A percentile compares a stretch with the other conserved stretches of the same genome.
phyloP scores from a whole-genome alignment of 2,329 filamentous ascomycete species.

The Trichophyton equinum region DNA sequence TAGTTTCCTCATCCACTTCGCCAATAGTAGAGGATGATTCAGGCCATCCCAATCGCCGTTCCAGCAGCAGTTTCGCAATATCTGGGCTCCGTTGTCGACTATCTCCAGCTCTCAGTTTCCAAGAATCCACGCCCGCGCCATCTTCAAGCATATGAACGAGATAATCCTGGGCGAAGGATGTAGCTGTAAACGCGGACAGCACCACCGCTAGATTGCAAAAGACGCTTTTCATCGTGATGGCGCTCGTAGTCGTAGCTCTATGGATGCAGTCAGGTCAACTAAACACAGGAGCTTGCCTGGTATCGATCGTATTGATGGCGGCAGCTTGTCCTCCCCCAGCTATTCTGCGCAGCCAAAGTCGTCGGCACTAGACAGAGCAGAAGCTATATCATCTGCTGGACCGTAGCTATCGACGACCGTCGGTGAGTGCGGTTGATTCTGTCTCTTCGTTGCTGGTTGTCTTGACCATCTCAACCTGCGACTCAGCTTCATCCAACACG shows the following conservation, averaged over 20 bases:
- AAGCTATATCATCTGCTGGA: background rate
- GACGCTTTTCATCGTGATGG: constrained; percentile 12
- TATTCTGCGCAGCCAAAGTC: background rate
- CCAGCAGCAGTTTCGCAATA: constrained; percentile 27
- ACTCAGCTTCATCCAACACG: too few relatives aligned
- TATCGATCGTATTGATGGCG: constrained; percentile 1
- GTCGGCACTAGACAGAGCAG: background rate
- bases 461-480: too few relatives aligned
- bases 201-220: constrained; percentile 10
- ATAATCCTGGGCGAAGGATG: constrained; percentile 17
- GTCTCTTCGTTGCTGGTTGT: too few relatives aligned
- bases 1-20: constrained; percentile 35
- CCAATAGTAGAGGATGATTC: constrained; percentile 32
- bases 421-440: too few relatives aligned
- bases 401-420: background rate
- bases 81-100: constrained; percentile 15
- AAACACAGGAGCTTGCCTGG: background rate
- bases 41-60: constrained; percentile 39
- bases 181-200: constrained; percentile 8
- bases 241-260: background rate
- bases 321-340: background rate
- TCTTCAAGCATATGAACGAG: constrained; percentile 24
- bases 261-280: too few relatives aligned
- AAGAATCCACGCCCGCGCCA: constrained; percentile 1
- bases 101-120: constrained; percentile 11